Conservation (phyloP, 2,329 filamentous ascomycete species). For the Alternaria ethzedia region DNA sequence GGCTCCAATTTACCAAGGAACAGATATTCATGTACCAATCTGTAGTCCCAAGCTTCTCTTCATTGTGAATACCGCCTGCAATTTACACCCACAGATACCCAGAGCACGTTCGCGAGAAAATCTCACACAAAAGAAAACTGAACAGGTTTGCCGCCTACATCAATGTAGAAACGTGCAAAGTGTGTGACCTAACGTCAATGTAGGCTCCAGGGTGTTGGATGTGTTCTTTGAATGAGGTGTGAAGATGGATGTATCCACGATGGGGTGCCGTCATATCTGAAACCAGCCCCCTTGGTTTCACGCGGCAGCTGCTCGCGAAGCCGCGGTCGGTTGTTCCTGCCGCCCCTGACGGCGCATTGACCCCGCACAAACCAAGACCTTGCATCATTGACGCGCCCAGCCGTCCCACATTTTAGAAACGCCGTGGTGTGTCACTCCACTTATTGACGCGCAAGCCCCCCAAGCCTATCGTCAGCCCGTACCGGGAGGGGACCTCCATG, state of each 20-base stretch:
- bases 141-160: background rate
- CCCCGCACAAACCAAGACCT: background rate
- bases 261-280: background rate
- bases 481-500: background rate
- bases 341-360: background rate
- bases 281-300: background rate
- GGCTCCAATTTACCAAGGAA: background rate
- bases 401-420: conserved; percentile 9
- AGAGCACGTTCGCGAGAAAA: background rate
- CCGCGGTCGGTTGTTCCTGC: background rate
- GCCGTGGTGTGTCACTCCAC: conserved; percentile 4
- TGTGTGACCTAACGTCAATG: background rate
- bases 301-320: background rate
- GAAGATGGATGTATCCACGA: background rate
- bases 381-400: background rate
- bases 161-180: background rate
- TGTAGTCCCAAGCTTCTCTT: background rate
- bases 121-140: background rate
- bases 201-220: background rate
- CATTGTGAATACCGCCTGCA: background rate
- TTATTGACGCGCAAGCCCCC: conserved; percentile 14
- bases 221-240: background rate
- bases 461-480: conserved; percentile 6
- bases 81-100: background rate
- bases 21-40: background rate